These are phyloP conservation scores for Basipetospora sp. DNA, from an alignment of 2,329 filamentous ascomycete species.

Conservation along the genomic window DNA sequence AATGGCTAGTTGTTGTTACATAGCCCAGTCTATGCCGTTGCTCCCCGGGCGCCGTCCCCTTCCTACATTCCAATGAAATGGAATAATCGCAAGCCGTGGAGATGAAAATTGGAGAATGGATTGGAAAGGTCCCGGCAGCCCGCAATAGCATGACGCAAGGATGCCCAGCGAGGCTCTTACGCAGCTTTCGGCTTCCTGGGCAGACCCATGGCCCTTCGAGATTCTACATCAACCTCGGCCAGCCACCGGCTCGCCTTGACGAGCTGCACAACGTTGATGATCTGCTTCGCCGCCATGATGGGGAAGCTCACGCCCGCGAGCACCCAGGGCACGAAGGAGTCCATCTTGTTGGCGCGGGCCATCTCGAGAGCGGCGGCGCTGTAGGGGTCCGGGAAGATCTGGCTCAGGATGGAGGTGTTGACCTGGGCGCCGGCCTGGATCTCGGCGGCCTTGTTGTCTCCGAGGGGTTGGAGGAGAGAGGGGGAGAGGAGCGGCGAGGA, in stretches of 20 bases:
- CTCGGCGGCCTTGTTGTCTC: conserved; percentile 32
- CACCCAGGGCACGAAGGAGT: conserved; percentile 52
- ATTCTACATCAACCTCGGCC: conserved; percentile 71
- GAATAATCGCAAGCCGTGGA: too few relatives aligned
- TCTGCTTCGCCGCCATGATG: conserved; percentile 81
- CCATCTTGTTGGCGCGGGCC: conserved; percentile 86
- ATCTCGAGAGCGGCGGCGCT: conserved; percentile 85
- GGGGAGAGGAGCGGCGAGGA: conserved; percentile 80
- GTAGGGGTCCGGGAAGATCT: conserved; percentile 77
- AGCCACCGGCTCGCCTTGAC: conserved; percentile 86
- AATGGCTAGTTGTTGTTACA: too few relatives aligned
- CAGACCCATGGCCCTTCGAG: conserved; percentile 39
- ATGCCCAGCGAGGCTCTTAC: conserved; percentile 7
- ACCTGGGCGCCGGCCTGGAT: conserved; percentile 55
- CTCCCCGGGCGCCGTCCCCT: too few relatives aligned
- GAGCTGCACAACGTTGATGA: conserved; percentile 86
- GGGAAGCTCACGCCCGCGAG: conserved; percentile 68
- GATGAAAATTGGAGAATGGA: too few relatives aligned
- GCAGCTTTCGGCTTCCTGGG: conserved; percentile 28
- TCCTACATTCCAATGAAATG: too few relatives aligned
- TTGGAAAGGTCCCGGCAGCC: background rate
- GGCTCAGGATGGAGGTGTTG: conserved; percentile 51
- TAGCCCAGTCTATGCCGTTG: too few relatives aligned
- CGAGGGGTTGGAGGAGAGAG: conserved; percentile 54
- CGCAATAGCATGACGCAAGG: background rate